Evolutionary conservation across 345 rosid species (phyloP), one percentile per base, ranked within the genome.

Genomic region (Salix koriyanagi): DNA sequence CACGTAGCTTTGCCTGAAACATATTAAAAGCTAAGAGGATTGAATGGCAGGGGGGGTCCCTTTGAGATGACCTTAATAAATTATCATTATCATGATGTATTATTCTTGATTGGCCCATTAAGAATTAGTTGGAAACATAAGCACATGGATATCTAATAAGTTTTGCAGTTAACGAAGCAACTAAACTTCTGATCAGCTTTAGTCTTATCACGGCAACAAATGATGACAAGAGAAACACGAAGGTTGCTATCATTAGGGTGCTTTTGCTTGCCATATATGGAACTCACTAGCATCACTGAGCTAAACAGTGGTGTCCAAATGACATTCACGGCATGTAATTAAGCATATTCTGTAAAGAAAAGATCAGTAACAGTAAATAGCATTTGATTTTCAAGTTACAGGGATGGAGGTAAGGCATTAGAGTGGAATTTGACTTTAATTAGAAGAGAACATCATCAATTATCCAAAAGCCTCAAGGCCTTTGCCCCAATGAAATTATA

Each of bases 101-200:
- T 39, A 50, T 69, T 58, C 46, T 75, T 75, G 75, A 85, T 82
- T 77, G 83, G 73, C 81, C 86, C 81, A 75, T 80, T 85, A 65
- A 77, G 70, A 37, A 67, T 21, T 70, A 75, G 72, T 50, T 78
- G 75, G 83, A 72, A 85, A 81, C 89, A 84, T 50, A 77, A 75
- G 87, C 89, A 81, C 89, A 88, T 86, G 85, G 75, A 79, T 54
- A 37, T 67, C 80, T 75, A 69, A 77, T 71, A 71, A 75, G 78
- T 77, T 74, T 69, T 21, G 9, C 37, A 56, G 76, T 82, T 84
- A 82, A 84, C 79, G 77, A 81, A 82, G 64, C 72, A 70, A 64
- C 83, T 78, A 77, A 75, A 39, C 10, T 25, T 73, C 58, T 73
- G 26, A 25, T 30, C 15, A 67, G 44, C 71, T 68, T 70, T 79